Conservation (phyloP, 1,284 basidiomycete species). For the Lignosus rhinocerotis region DNA sequence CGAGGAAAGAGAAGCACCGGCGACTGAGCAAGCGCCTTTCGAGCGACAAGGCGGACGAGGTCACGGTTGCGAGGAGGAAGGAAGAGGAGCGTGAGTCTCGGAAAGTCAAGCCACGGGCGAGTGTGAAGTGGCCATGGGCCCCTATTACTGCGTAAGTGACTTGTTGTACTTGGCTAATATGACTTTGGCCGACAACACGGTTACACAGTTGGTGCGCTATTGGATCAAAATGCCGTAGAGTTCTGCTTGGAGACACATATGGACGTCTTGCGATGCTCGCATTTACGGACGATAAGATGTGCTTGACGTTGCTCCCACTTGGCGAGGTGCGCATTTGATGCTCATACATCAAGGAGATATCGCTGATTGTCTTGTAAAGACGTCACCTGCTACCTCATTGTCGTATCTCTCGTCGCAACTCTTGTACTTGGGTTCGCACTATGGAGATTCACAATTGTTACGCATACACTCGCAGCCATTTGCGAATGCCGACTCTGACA, state of each 20-base stretch:
- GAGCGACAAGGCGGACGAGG: conserved; percentile 41
- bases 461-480: conserved; percentile 51
- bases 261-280: conserved; percentile 72
- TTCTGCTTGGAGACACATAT: conserved; percentile 77
- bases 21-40: conserved; percentile 52
- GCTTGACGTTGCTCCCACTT: conserved; percentile 64
- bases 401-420: conserved; percentile 75
- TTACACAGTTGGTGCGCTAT: conserved; percentile 49
- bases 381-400: conserved; percentile 74
- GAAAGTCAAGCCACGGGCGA: conserved; percentile 52
- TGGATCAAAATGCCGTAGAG: conserved; percentile 45
- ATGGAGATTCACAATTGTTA: conserved; percentile 81
- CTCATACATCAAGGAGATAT: not conserved
- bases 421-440: conserved; percentile 83
- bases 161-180: not conserved
- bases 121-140: conserved; percentile 73
- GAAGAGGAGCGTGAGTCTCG: conserved; percentile 54
- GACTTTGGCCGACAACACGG: not conserved
- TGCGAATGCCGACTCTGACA: conserved; percentile 43
- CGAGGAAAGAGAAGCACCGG: conserved; percentile 53
- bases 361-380: conserved; percentile 41
- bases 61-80: conserved; percentile 50
- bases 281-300: conserved; percentile 49
- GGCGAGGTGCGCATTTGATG: conserved; percentile 60
- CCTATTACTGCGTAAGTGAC: conserved; percentile 58